Evolutionary conservation across 306 rosid species (phyloP), one percentile per base, ranked within the genome.

Genomic region (Lathyrus oleraceus): DNA sequence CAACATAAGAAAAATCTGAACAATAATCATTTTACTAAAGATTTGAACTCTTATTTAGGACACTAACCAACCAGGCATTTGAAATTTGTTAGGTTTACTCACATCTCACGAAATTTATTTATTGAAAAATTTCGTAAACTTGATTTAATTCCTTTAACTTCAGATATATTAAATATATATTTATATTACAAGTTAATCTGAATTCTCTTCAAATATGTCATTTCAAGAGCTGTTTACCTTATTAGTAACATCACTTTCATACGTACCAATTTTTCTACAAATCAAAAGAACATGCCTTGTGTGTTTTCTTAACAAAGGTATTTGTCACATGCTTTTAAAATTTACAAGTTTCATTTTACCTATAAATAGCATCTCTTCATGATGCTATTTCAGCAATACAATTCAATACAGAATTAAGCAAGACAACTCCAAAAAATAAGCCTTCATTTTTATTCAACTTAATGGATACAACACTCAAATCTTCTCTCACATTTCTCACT

Each of bases 391-490:
- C 65, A 67, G 69, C 79, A 52, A 74, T 45, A 60, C 69, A 51
- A 19, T 17, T 51, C 13, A 51, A 51, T 8, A 49, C 13, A 32
- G 8, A 32, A 32, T 6, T 32, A 6, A 32, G 38, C 38, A 78
- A 28, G 45, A 60, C 69, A 49, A 49, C 7, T 49, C 23, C 17
- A 49, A 17, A 4, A 0, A 8, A 28, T 20, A 72, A 36, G 21
- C 40, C 19, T 74, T 43, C 13, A 43, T 27, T 10, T 61, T 54
- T 3, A 27, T 43, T 71, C 65, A 67, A 68, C 63, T 15, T 7
- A 53, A 88, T 88, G 95, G 74, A 68, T 35, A 69, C 67, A 72
- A 76, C 28, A 72, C 38, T 76, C 81, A 76, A 62, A 20, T 80
- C 69, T 15, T 82, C 69, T 23, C 13, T 76, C 3, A 19, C 57